Evolutionary conservation across 2,329 filamentous ascomycete species (phyloP), one percentile per base, ranked within the genome.

Genomic region (Myrmaecium sp.): DNA sequence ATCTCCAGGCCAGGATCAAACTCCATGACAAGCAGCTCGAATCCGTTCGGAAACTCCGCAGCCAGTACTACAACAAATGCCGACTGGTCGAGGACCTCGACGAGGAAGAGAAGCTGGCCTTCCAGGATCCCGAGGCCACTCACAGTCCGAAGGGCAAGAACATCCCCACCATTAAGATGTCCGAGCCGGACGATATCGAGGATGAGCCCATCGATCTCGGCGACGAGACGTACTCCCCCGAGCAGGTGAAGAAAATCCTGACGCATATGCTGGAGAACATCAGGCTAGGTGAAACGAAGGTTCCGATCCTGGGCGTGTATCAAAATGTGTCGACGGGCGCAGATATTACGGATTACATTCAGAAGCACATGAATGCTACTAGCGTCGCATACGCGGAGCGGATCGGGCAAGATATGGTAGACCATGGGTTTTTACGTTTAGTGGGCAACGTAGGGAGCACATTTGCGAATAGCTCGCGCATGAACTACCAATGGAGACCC

Each of bases 31-130:
- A 79, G 39, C 91, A 98, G 53, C 76, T 78, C 31, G 89, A 98
- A 35, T 54, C 68, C 12, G 82, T 93, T 34, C 82, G 83, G 64
- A 95, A 95, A 57, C 69, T 94, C 41, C 74, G 89, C 36, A 93
- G 80, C 52, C 79, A 81, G 41, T 98, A 98, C 57, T 95, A 95
- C 66, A 98, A 95, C 63, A 98, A 95, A 57, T 98, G 89, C 51
- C 76, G 91, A 26, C 62, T 94, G 34, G 77, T 95, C 5, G 91
- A 98, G 50, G 89, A 98, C 47, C 59, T 95, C 33, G 89, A 98
- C 51, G 89, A 98, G 55, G 91, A 98, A 60, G 93, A 94, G 52
- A 95, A 98, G 56, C 67, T 98, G 29, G 89, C 84, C 20, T 98
- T 98, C 55, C 83, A 93, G 51, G 82, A 84, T 37, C 82, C 83